phyloP scores from a whole-genome alignment of 108 stramenopile genomes.

The Conticribra weissflogii region DNA sequence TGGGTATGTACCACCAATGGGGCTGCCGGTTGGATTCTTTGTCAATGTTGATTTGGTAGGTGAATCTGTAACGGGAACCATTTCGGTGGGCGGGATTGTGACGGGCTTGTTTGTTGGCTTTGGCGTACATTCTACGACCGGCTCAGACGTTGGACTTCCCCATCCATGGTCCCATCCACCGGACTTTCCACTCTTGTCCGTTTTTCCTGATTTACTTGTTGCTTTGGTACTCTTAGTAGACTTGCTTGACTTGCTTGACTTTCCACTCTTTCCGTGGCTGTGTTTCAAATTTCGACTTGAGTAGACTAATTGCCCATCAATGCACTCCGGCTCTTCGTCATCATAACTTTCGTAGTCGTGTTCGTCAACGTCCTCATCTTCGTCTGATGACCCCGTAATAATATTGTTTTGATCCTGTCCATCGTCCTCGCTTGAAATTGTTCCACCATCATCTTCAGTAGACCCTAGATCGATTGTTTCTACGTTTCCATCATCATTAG shows the following conservation, averaged over 20 bases:
- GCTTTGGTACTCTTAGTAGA: too few species aligned
- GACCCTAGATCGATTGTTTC: not conserved
- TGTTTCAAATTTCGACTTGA: not conserved
- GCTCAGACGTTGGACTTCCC: not conserved
- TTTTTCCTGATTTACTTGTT: not conserved
- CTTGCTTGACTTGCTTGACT: not conserved
- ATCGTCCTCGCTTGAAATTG: not conserved
- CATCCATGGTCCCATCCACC: not conserved
- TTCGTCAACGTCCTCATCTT: not conserved
- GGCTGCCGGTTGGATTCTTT: not conserved
- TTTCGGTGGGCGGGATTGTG: too few species aligned
- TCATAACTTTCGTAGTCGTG: too few species aligned
- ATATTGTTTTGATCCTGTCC: too few species aligned
- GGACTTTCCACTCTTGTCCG: not conserved
- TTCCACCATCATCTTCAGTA: not conserved
- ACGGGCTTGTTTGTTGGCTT: not conserved
- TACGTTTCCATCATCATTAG: not conserved
- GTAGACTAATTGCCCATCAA: not conserved
- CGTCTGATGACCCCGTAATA: not conserved
- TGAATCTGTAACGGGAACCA: not conserved
- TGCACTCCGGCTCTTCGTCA: too few species aligned
- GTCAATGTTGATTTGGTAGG: not conserved
- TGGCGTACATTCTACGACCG: not conserved
- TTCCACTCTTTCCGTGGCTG: not conserved
- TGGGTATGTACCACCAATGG: not conserved